Evolutionary conservation across 2,329 filamentous ascomycete species (phyloP).

Genomic region (Boeremia lycopersici): DNA sequence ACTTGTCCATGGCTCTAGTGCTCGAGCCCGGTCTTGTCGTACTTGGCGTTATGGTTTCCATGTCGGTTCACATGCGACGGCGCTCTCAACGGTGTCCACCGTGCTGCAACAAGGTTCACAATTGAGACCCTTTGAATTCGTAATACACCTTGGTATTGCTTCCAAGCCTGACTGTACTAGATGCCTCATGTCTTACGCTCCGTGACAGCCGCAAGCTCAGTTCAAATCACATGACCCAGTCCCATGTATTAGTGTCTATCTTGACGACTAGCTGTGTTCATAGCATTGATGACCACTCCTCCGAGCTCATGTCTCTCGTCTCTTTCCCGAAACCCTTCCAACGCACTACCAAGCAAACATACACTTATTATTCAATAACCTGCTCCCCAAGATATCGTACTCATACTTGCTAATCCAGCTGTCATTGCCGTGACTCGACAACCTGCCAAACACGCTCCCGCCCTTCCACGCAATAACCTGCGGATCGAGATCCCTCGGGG

Average conservation of each 20-base stretch:
- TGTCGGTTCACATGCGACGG: neutral
- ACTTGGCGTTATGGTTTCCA: slow-evolving; percentile 19
- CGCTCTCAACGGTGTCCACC: neutral
- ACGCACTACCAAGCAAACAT: slow-evolving; percentile 48
- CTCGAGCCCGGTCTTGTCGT: slow-evolving; percentile 17
- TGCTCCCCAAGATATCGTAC: slow-evolving; percentile 82
- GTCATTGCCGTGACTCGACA: slow-evolving; percentile 80
- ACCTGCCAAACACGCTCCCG: slow-evolving; percentile 91
- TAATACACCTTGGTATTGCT: neutral
- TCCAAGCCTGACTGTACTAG: neutral
- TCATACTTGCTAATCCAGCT: slow-evolving; percentile 90
- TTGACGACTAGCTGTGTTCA: no score
- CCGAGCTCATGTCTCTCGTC: no score
- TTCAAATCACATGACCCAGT: no score
- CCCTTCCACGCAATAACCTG: slow-evolving; percentile 99
- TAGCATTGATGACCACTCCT: no score
- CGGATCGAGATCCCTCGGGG: slow-evolving; percentile 92
- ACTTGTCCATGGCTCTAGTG: slow-evolving; percentile 14
- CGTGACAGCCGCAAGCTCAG: neutral
- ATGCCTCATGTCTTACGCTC: neutral
- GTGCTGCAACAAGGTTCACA: neutral
- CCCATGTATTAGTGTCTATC: neutral
- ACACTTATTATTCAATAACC: slow-evolving; percentile 67
- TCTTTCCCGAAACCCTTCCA: neutral
- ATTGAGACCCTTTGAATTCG: neutral